Base-by-base conservation (phyloP, 202 grass and related monocot species). In the Brachypodium distachyon region DNA sequence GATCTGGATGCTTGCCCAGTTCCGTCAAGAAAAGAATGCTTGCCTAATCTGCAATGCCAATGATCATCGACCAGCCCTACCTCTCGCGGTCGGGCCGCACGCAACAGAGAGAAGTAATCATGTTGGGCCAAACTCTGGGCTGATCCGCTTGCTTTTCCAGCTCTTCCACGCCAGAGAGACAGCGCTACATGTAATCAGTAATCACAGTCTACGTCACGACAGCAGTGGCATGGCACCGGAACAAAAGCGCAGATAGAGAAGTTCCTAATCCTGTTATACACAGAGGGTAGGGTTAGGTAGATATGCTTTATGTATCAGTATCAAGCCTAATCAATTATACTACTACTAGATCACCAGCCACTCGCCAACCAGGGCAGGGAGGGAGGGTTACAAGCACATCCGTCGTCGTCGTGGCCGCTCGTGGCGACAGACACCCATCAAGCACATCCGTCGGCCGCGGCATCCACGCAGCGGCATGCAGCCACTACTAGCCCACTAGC, bases 321-420 rank as follows among this genome's bases (percentile, higher is more conserved):
- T 55, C 26, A 43, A 56, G n/a, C 5, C 27, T 49, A 42, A 42
- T 65, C 18, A 33, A 67, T 67, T 9, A 3, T 6, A 19, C 0
- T 29, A 0, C 18, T 13, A 39, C 38, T 7, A 63, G 49, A 59
- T 79, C 59, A 83, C 33, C 80, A 60, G 60, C 80, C 85, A 74
- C 85, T 55, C 23, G 34, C 80, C 69, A 87, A 67, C 80, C 59
- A n/a, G 42, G 26, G 80, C 85, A 87, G n/a, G n/a, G n/a, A n/a
- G n/a, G n/a, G n/a, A n/a, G n/a, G n/a, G n/a, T n/a, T n/a, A n/a
- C n/a, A n/a, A n/a, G n/a, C n/a, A n/a, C n/a, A n/a, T n/a, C n/a
- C n/a, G n/a, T n/a, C n/a, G n/a, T n/a, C 50, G 63, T 44, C 37
- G 62, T 79, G 61, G 36, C 60, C 21, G 42, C 31, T 19, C 50